Percentiles rank a stretch among this genome's conserved stretches.
These are phyloP conservation scores for Pseudocercospora pini-densiflorae DNA, from an alignment of 2,329 filamentous ascomycete species.

Conservation along the genomic window DNA sequence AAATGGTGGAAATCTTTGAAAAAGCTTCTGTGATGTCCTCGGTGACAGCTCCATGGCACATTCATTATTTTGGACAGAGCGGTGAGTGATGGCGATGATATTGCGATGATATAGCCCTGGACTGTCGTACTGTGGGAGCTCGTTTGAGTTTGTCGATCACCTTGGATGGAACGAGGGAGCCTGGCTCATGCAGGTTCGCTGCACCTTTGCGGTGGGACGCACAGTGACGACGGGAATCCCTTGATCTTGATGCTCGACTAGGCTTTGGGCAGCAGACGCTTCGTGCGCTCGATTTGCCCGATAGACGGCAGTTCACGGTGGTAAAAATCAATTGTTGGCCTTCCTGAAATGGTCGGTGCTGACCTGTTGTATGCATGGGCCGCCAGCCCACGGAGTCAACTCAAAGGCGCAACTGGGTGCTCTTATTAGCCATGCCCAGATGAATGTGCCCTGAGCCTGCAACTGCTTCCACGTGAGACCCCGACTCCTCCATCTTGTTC, in stretches of 20 bases:
- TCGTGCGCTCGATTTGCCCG: not conserved
- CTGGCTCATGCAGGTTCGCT: not conserved
- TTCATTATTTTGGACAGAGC: not conserved
- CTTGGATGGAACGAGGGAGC: not conserved
- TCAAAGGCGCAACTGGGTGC: not conserved
- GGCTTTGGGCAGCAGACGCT: not conserved
- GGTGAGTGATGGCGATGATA: not conserved
- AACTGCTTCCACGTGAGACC: not conserved
- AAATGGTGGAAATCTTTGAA: slow-evolving; percentile 11
- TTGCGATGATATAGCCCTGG: not conserved
- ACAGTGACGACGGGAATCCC: not conserved
- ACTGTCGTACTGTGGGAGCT: not conserved
- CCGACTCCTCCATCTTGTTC: not conserved
- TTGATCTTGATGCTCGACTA: not conserved
- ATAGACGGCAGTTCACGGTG: not conserved
- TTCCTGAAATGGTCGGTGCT: slow-evolving; percentile 1
- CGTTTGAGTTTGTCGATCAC: not conserved
- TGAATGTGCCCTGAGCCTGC: not conserved
- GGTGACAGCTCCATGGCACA: not conserved
- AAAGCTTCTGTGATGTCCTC: slow-evolving; percentile 11
- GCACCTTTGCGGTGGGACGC: not conserved
- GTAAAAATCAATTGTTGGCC: not conserved
- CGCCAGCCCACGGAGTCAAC: not conserved
- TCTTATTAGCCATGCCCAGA: not conserved
- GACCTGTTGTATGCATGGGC: not conserved